Conservation (phyloP, 2,329 filamentous ascomycete genomes). For the Fusarium dimerum region DNA sequence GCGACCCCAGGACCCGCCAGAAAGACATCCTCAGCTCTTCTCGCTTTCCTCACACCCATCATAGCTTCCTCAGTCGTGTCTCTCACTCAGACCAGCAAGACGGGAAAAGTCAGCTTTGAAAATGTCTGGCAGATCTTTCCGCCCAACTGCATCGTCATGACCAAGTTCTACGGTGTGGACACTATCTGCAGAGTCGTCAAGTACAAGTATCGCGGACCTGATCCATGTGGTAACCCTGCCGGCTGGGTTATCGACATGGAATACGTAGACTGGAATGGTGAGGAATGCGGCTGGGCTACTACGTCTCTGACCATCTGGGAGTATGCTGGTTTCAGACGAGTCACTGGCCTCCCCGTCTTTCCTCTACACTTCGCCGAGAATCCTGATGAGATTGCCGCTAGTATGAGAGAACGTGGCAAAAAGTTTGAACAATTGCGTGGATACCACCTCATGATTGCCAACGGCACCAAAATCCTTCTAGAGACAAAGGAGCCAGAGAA, state of each 20-base stretch:
- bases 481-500: constrained; percentile 25
- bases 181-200: constrained; percentile 36
- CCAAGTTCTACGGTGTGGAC: constrained; percentile 36
- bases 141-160: constrained; percentile 33
- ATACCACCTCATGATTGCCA: constrained; percentile 32
- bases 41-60: constrained; percentile 34
- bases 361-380: constrained; percentile 31
- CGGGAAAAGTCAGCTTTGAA: constrained; percentile 32
- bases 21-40: constrained; percentile 11
- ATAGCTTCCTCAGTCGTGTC: constrained; percentile 28
- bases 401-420: constrained; percentile 32
- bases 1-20: neutral
- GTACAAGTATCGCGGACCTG: constrained; percentile 17
- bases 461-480: constrained; percentile 32
- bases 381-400: constrained; percentile 22
- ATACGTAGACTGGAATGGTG: constrained; percentile 40
- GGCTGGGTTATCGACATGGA: constrained; percentile 33
- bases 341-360: constrained; percentile 30
- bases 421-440: constrained; percentile 36
- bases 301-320: constrained; percentile 25
- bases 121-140: constrained; percentile 40
- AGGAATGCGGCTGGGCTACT: constrained; percentile 29
- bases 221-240: neutral
- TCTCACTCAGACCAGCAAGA: constrained; percentile 26
- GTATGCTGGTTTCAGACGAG: constrained; percentile 29